Percentiles rank a stretch among this genome's conserved stretches.
phyloP scores from a whole-genome alignment of 1,139 yeast genomes.

The Suzukiozyma palmioleophila region DNA sequence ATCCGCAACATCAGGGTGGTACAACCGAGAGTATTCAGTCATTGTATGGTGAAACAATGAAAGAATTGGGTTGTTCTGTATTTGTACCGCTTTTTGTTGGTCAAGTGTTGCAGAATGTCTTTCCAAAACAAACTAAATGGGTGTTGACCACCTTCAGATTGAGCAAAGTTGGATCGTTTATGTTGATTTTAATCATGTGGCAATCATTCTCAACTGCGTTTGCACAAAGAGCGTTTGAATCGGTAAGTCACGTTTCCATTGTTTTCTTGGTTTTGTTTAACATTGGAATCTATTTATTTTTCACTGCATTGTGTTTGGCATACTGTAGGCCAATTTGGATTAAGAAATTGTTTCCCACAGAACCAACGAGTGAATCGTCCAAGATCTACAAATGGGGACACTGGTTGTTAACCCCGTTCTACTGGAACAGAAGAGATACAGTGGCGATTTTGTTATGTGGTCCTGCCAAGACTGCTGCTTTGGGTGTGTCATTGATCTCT shows the following conservation, averaged over 20 bases:
- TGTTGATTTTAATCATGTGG: conserved; percentile 76
- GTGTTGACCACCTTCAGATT: conserved; percentile 54
- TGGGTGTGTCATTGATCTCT: conserved; percentile 77
- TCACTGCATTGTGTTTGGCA: conserved; percentile 57
- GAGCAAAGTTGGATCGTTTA: conserved; percentile 70
- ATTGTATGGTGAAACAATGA: conserved; percentile 75
- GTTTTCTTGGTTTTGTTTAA: conserved; percentile 79
- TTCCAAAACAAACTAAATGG: conserved; percentile 64
- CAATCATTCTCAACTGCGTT: conserved; percentile 87
- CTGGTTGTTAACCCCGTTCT: conserved; percentile 56
- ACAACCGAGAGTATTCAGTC: conserved; percentile 45
- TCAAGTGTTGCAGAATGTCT: conserved; percentile 67
- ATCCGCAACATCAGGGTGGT: conserved; percentile 53
- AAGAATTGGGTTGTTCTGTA: conserved; percentile 78
- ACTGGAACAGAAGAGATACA: conserved; percentile 66
- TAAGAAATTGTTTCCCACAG: conserved; percentile 34
- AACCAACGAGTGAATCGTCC: conserved; percentile 44
- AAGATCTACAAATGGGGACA: conserved; percentile 36
- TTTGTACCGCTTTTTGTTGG: conserved; percentile 88
- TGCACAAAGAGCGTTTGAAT: conserved; percentile 70
- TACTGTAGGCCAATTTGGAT: conserved; percentile 62
- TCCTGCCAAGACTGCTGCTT: conserved; percentile 89
- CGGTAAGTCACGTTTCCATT: conserved; percentile 64
- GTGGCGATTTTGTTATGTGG: conserved; percentile 83
- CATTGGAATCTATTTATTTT: conserved; percentile 69